phyloP scores from a whole-genome alignment of 257 asterid genomes.

The Nicotiana noctiflora region DNA sequence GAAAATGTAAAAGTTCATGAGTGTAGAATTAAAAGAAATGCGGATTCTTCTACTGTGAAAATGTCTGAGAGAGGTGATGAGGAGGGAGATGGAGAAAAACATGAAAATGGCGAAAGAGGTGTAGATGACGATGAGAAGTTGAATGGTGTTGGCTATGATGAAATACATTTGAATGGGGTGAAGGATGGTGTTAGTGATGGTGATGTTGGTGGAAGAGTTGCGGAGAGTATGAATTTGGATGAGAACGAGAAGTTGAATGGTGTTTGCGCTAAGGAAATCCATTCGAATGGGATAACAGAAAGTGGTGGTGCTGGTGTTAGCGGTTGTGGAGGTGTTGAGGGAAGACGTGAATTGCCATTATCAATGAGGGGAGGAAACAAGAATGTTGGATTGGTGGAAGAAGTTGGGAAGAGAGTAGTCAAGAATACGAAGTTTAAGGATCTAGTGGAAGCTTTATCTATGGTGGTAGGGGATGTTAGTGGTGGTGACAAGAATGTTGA shows the following conservation, averaged over 20 bases:
- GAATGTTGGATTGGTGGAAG: conserved; percentile 1
- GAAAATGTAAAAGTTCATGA: neutral
- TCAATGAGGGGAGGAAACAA: conserved; percentile 20
- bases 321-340: neutral
- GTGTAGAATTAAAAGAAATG: conserved; percentile 6
- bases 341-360: conserved; percentile 28
- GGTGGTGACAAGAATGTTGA: conserved; percentile 15
- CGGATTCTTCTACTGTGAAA: neutral
- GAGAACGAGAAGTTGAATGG: neutral
- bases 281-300: neutral
- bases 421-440: neutral
- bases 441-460: conserved; percentile 8
- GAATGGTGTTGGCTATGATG: neutral
- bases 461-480: neutral
- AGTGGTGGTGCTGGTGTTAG: neutral
- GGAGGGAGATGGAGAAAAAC: neutral
- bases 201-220: neutral
- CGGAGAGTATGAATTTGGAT: neutral
- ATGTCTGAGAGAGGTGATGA: neutral
- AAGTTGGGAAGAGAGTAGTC: neutral
- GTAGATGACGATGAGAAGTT: conserved; percentile 16
- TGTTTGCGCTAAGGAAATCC: neutral
- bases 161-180: neutral
- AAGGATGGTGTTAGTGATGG: neutral
- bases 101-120: neutral